Base-by-base conservation (phyloP, 2,329 filamentous ascomycete genomes). In the Leptosphaerulina australis region DNA sequence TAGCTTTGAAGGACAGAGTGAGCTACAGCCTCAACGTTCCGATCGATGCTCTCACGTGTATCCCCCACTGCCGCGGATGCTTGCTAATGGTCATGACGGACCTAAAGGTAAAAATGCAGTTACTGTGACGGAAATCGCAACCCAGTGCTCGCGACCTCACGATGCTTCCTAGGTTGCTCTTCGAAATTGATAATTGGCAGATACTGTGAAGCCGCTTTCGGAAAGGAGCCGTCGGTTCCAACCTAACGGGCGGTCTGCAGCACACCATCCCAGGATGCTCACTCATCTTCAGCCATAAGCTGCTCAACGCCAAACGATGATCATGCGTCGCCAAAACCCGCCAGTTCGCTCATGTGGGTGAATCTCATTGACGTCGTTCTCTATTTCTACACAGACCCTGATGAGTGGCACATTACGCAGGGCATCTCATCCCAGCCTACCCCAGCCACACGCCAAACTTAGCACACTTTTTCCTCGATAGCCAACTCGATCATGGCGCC, bases 281-380 rank as follows among this genome's bases (percentile, higher is more conserved):
- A 53, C 53, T 48, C 46, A 47, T 49, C 41, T 33, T 46, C 54
- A 56, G 49, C 49, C 49, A 55, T 56, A 52, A 59, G 56, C 56
- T 37, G 29, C 33, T 36, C 39, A 26, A 50, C 50, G 35, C 43
- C 44, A 45, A 41, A 30, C 10, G 36, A 24, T 28, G 43, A 41
- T 38, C 49, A 57, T 45, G 43, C 14, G 41, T 34, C 44, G 35
- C 35, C 10, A 17, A 36, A 34, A 20, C 14, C 33, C 34, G 29
- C 41, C 44, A 34, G 35, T 31, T 35, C 25, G 36, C 38, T 36
- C 35, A 40, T 43, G 36, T 49, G 44, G 38, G 24, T 29, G 41
- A 29, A 36, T 43, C 26, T 39, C 15, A 43, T 44, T 30, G 49
- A 34, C 40, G 40, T 39, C 49, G 40, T 34, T 40, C 39, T 40